Evolutionary conservation across 208 protist genomes (phyloP), one percentile per base, ranked within the genome.

Genomic region (Blastocrithidia nonstop): DNA sequence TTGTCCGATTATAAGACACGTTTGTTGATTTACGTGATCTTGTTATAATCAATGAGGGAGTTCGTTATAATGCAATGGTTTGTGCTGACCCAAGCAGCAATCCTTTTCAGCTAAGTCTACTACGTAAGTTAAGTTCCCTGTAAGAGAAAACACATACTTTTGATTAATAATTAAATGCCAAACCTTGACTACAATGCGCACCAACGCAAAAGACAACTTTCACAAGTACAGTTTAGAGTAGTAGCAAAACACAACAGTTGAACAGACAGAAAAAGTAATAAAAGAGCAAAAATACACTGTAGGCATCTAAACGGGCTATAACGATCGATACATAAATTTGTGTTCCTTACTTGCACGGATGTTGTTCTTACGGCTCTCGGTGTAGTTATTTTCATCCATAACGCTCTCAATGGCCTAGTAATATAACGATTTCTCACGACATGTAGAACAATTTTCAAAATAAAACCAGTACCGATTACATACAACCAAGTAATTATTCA

Each of bases 21-120:
- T 67, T 79, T 22, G 46, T 71, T 4, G 67, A 45, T 15, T 44
- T 57, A 7, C 57, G 61, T 23, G 79, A 88, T 24, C 40, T 50
- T 5, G 47, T 60, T 9, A 31, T 84, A 4, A 71, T 88, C 46
- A 49, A 69, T 35, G 65, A 80, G 57, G 79, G 74, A 33, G 68
- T 48, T 6, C 39, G 48, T 28, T 79, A 69, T 54, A 88, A 88
- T 41, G 65, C 73, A 16, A 55, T 88, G 41, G 65, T 57, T 7
- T 82, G 73, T 33, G 53, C 79, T 26, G 79, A 88, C 51, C 73
- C 74, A 13, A 72, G 64, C 27, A 76, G 61, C 28, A 88, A 88
- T 41, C 79, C 79, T 0, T 88, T 84, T 67, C 67, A 88, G 20
- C 51, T 84, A 6, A 74, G 73, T 5, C 50, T 88, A 13, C 49